These are phyloP conservation scores for Chimonanthus praecox DNA, from an alignment of 164 flowering plant species.

Conservation along the genomic window DNA sequence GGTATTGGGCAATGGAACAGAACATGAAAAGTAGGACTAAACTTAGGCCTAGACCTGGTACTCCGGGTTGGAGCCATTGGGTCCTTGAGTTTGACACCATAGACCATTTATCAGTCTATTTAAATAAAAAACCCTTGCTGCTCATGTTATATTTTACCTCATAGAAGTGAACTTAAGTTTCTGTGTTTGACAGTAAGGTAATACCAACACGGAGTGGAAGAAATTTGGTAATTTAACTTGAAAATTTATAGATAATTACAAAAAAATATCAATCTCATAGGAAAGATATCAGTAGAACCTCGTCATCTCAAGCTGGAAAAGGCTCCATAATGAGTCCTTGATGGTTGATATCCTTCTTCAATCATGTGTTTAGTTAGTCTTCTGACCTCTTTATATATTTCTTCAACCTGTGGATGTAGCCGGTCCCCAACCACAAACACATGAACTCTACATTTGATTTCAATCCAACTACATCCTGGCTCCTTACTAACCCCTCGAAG, in stretches of 20 bases:
- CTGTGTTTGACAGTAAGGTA: background rate
- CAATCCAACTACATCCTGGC: slow-evolving; percentile 91
- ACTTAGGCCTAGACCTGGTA: no score
- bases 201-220: background rate
- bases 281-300: background rate
- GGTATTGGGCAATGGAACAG: no score
- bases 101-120: no score
- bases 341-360: slow-evolving; percentile 51
- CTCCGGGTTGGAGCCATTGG: no score
- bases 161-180: background rate
- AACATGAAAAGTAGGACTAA: no score
- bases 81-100: no score
- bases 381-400: slow-evolving; percentile 33
- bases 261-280: no score
- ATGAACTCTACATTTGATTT: slow-evolving; percentile 49
- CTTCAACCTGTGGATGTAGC: slow-evolving; percentile 51
- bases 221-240: background rate
- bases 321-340: background rate
- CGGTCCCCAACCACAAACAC: slow-evolving; percentile 77
- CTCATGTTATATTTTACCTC: no score
- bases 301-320: background rate
- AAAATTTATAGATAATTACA: background rate
- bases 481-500: slow-evolving; percentile 57
- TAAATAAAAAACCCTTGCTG: no score
- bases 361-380: slow-evolving; percentile 45